Evolutionary conservation across 1,139 yeast species (phyloP).

Genomic region (Casaregolazyma lundiana): DNA sequence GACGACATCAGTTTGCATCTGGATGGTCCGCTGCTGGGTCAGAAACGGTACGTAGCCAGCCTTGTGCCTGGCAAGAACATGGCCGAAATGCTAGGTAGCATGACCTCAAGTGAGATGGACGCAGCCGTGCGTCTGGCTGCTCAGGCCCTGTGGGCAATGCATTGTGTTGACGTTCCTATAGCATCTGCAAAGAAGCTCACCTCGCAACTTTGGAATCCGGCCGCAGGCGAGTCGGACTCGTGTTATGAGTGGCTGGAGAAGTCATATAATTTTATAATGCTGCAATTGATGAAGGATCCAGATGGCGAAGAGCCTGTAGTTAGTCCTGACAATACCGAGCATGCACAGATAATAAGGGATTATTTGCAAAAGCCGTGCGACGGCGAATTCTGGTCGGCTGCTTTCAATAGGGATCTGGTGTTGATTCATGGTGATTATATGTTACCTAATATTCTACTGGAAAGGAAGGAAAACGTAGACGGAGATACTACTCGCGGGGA

Average conservation of each 20-base stretch:
- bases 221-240: not conserved
- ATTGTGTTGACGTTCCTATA: not conserved
- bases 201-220: not conserved
- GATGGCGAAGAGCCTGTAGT: not conserved
- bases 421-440: constrained; percentile 2
- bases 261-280: not conserved
- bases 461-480: too few relatives aligned
- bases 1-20: not conserved
- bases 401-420: not conserved
- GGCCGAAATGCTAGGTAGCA: not conserved
- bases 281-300: not conserved
- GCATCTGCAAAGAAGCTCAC: not conserved
- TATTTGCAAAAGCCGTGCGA: not conserved
- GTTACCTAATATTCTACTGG: not conserved
- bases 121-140: not conserved
- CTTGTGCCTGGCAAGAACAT: not conserved
- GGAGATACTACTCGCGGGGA: too few relatives aligned
- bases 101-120: not conserved
- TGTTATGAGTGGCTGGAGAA: not conserved
- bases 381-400: not conserved
- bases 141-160: not conserved
- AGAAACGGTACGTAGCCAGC: not conserved
- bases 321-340: not conserved
- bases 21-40: not conserved
- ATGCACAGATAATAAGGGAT: not conserved